A percentile compares a stretch with the other conserved stretches of the same genome.
Evolutionary conservation across 1,284 basidiomycete genomes (phyloP).

Genomic region (Ceratobasidium sp.): DNA sequence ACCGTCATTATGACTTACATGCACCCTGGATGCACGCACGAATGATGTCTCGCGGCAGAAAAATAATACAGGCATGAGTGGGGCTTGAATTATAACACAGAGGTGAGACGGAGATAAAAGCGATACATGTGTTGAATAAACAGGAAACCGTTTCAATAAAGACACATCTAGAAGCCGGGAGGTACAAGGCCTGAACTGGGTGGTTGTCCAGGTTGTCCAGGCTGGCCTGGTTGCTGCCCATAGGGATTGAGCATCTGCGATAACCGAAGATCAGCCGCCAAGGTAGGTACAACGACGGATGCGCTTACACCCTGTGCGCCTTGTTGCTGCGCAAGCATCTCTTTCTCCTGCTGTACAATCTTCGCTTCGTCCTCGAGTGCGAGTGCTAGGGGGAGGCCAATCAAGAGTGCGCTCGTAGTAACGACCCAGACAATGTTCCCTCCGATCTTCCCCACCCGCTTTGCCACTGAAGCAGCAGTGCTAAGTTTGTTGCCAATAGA

Average conservation of each 20-base stretch:
- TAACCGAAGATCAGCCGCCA: conserved; percentile 47
- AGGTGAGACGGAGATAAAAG: not conserved
- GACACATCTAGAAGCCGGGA: conserved; percentile 34
- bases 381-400: conserved; percentile 92
- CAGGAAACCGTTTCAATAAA: not conserved
- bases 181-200: conserved; percentile 42
- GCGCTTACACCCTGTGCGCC: conserved; percentile 78
- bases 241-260: conserved; percentile 43
- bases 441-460: conserved; percentile 72
- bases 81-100: conserved; percentile 40
- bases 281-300: conserved; percentile 51
- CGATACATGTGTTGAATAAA: conserved; percentile 27
- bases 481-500: conserved; percentile 71
- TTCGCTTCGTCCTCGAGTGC: conserved; percentile 96
- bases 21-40: too few species aligned
- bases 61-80: conserved; percentile 21
- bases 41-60: not conserved
- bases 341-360: conserved; percentile 93
- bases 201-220: conserved; percentile 37
- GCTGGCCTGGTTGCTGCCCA: conserved; percentile 41
- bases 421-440: conserved; percentile 95
- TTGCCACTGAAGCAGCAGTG: conserved; percentile 70
- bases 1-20: too few species aligned
- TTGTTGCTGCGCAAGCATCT: conserved; percentile 92
- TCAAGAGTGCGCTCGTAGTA: conserved; percentile 91